Percentiles rank a stretch among this genome's conserved stretches.
phyloP scores from a whole-genome alignment of 1,284 basidiomycete species.

The Xerocomus alliaceus region DNA sequence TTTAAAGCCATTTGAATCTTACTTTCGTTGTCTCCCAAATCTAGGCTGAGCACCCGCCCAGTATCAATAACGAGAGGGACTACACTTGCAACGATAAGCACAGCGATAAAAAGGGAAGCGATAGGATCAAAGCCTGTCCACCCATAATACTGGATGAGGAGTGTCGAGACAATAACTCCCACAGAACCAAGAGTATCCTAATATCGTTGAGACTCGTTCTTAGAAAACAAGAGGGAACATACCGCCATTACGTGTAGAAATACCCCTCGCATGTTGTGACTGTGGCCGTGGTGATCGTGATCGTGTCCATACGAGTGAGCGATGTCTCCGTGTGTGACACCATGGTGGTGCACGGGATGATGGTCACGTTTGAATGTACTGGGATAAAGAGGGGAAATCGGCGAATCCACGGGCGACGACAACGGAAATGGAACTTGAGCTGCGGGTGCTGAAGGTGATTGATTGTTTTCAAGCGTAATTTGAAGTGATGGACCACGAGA shows the following conservation, averaged over 20 bases:
- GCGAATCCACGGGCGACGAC: constrained; percentile 43
- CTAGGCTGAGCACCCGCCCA: constrained; percentile 87
- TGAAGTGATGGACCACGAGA: constrained; percentile 44
- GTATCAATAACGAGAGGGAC: constrained; percentile 94
- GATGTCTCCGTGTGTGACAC: constrained; percentile 54
- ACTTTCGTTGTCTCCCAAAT: constrained; percentile 75
- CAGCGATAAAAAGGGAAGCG: constrained; percentile 95
- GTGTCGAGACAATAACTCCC: constrained; percentile 97
- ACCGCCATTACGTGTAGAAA: constrained; percentile 93
- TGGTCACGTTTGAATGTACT: constrained; percentile 43
- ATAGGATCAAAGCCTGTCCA: constrained; percentile 99
- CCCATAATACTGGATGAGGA: constrained; percentile 96
- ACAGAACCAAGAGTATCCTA: constrained; percentile 91
- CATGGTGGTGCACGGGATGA: constrained; percentile 41
- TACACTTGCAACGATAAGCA: constrained; percentile 94
- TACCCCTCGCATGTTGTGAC: constrained; percentile 99
- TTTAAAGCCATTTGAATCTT: constrained; percentile 76
- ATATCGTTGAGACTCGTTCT: constrained; percentile 21
- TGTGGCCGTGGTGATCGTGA: constrained; percentile 79
- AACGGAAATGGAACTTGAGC: constrained; percentile 67
- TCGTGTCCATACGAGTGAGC: constrained; percentile 49
- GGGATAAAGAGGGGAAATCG: constrained; percentile 43
- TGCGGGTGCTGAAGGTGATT: constrained; percentile 76
- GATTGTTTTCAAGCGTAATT: constrained; percentile 29
- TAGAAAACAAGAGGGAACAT: constrained; percentile 39